Evolutionary conservation across 495 filamentous ascomycete species (phyloP).

Genomic region (Aspergillus panamensis): DNA sequence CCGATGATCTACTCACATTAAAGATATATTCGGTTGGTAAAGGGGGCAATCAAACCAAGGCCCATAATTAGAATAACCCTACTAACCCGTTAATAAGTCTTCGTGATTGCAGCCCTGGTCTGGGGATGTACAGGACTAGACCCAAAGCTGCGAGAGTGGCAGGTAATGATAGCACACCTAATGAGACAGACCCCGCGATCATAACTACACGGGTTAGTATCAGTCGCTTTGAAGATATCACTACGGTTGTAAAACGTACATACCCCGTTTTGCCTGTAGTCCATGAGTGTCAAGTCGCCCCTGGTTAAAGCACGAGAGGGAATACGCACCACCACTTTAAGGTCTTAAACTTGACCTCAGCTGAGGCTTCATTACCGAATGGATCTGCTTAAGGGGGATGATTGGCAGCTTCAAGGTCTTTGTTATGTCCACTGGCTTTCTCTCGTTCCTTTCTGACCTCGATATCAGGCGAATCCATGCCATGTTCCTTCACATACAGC

Average conservation of each 20-base stretch:
- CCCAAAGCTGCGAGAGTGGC: constrained; percentile 58
- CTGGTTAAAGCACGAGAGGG: neutral
- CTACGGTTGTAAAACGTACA: constrained; percentile 11
- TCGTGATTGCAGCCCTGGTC: too few relatives aligned
- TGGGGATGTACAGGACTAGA: constrained; percentile 45
- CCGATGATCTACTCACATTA: constrained; percentile 38
- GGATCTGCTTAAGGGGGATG: constrained; percentile 27
- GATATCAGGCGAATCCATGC: neutral
- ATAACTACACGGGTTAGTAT: constrained; percentile 42
- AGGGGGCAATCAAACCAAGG: constrained; percentile 61
- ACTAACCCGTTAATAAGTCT: constrained; percentile 12
- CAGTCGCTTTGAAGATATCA: neutral
- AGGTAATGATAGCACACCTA: constrained; percentile 63
- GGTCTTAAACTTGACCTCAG: constrained; percentile 47
- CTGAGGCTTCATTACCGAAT: constrained; percentile 43
- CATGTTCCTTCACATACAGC: neutral
- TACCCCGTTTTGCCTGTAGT: constrained; percentile 40
- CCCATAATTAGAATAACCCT: constrained; percentile 61
- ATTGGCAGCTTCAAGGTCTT: constrained; percentile 29
- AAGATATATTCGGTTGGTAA: constrained; percentile 59
- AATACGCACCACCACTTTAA: constrained; percentile 45
- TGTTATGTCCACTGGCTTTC: constrained; percentile 24
- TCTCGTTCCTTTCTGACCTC: constrained; percentile 6
- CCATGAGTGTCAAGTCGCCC: neutral
- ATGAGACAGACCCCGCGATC: constrained; percentile 68